These are phyloP conservation scores for Obelidium mucronatum DNA, from an alignment of 192 early-diverging fungal genomes.

Conservation along the genomic window DNA sequence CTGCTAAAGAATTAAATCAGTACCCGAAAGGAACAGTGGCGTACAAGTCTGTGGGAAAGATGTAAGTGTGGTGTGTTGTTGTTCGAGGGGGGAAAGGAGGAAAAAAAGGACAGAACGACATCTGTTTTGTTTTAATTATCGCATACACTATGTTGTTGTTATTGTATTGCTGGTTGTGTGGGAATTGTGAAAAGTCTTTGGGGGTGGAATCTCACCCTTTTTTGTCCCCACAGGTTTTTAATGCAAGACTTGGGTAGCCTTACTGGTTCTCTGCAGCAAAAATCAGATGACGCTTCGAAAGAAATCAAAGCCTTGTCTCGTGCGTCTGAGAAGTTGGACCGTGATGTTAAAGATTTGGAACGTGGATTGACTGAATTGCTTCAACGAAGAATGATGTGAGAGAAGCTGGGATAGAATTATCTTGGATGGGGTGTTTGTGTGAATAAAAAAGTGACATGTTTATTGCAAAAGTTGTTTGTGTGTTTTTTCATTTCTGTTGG, in stretches of 20 bases:
- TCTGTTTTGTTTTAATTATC: too few relatives aligned
- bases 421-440: neutral
- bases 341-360: conserved; percentile 62
- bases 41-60: conserved; percentile 79
- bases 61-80: conserved; percentile 60
- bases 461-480: neutral
- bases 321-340: conserved; percentile 64
- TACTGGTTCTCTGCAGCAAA: conserved; percentile 46
- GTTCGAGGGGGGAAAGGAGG: too few relatives aligned
- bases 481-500: conserved; percentile 1
- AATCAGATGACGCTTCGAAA: conserved; percentile 49
- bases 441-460: neutral
- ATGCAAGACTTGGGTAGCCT: conserved; percentile 55
- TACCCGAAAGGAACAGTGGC: conserved; percentile 59
- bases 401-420: too few relatives aligned
- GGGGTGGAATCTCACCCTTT: neutral
- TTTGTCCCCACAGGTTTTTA: conserved; percentile 58
- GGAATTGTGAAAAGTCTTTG: neutral
- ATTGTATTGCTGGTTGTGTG: neutral
- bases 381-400: conserved; percentile 32
- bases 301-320: conserved; percentile 62
- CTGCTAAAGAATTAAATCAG: conserved; percentile 67
- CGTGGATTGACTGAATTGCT: conserved; percentile 29
- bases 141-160: too few relatives aligned
- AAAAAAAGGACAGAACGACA: too few relatives aligned